Evolutionary conservation across 148 eudicot species (phyloP), one percentile per base, ranked within the genome.

Genomic region (Suaeda aralocaspica): DNA sequence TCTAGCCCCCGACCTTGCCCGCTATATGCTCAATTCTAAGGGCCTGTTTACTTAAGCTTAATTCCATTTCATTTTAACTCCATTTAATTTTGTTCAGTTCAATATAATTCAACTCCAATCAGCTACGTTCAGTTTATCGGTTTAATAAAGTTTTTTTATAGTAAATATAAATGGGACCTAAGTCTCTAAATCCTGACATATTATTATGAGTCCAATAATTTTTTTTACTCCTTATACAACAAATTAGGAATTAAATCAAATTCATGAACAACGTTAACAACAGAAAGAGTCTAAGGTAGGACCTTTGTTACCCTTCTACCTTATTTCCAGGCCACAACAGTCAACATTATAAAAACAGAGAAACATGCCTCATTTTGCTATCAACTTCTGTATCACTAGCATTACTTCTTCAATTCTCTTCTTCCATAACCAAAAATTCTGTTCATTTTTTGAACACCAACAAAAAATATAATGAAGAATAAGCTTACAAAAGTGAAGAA

Each of bases 241-340:
- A 67, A 31, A 28, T 7, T 30, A n/a, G 18, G 33, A 45, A 26
- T 13, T 9, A 24, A 24, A 56, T 26, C 14, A 56, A 57, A 51
- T 10, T 15, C 6, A 3, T 6, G 24, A 22, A 30, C 58, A 66
- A 45, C 9, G 33, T 45, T 57, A 22, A 25, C 60, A 67, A 67
- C 59, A 11, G 60, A 24, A 74, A 59, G 24, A 67, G 59, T 74
- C 77, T 67, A 74, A 59, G 41, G 52, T 41, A 57, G 64, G 59
- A 19, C 65, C 66, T 49, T 67, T 48, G 66, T 58, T 41, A 58
- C 59, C 36, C 25, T 29, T 57, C 64, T 24, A 29, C n/a, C 52
- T 31, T 42, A 19, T 30, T 45, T 31, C 29, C 13, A 29, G 14
- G 60, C 41, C 69, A 53, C 64, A 49, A 28, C 64, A 55, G 67